Evolutionary conservation across 768 basidiomycete genomes (phyloP).

Genomic region (Suillus discolor): DNA sequence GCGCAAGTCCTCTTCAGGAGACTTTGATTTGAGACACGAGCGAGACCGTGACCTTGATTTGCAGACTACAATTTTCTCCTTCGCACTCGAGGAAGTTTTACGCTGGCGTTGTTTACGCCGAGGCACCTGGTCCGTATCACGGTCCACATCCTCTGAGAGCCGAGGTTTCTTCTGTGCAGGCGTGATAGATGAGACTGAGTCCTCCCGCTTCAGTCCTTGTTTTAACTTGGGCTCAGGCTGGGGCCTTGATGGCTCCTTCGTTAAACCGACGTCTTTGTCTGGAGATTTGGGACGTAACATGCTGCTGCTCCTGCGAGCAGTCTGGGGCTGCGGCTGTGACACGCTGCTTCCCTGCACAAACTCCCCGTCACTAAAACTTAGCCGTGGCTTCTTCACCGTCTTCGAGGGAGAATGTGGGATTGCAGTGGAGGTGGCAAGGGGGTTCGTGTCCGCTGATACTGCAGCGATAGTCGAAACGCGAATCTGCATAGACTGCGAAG

Average conservation of each 20-base stretch:
- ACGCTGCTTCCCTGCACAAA: conserved; percentile 6
- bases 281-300: conserved; percentile 8
- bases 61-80: conserved; percentile 3
- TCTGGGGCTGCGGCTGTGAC: conserved; percentile 5
- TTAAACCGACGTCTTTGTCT: neutral
- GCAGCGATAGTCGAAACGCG: neutral
- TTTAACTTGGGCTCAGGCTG: conserved; percentile 2
- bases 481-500: neutral
- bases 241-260: neutral
- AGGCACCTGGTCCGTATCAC: neutral
- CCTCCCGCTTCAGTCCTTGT: conserved; percentile 7
- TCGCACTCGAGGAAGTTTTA: neutral
- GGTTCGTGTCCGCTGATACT: neutral
- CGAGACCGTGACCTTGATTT: conserved; percentile 16
- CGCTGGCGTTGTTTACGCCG: conserved; percentile 8
- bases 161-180: conserved; percentile 27
- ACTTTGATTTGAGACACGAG: conserved; percentile 7
- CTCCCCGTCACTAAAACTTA: conserved; percentile 2
- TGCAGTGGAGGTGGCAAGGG: too few relatives aligned
- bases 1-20: conserved; percentile 3
- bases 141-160: conserved; percentile 7
- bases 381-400: conserved; percentile 16
- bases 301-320: conserved; percentile 14
- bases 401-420: neutral
- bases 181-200: conserved; percentile 8